phyloP scores from a whole-genome alignment of 352 stramenopile genomes.

The Thraustochytrium striatum region DNA sequence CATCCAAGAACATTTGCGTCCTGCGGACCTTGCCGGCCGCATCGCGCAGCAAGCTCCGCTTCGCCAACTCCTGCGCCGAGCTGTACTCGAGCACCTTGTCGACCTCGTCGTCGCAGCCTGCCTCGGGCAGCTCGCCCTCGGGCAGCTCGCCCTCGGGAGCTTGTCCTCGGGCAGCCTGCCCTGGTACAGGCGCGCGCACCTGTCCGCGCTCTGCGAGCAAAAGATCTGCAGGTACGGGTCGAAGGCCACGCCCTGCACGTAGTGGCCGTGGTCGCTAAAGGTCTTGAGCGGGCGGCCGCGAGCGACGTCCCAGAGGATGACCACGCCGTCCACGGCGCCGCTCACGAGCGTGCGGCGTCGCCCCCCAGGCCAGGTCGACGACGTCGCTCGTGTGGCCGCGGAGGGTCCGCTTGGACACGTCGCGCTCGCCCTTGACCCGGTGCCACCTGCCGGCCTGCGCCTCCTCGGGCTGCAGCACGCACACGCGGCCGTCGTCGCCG shows the following conservation, averaged over 20 bases:
- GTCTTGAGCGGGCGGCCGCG: neutral
- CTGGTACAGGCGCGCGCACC: constrained; percentile 82
- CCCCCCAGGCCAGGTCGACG: constrained; percentile 15
- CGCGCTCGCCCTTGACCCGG: neutral
- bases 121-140: neutral
- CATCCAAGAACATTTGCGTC: constrained; percentile 77
- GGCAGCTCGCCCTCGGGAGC: neutral
- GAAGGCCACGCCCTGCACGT: constrained; percentile 90
- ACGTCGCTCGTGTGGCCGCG: constrained; percentile 30
- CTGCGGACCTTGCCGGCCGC: neutral
- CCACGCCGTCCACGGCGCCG: constrained; percentile 13
- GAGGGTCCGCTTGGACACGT: neutral
- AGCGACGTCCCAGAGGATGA: constrained; percentile 20
- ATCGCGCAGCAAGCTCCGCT: neutral
- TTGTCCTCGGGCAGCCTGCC: neutral
- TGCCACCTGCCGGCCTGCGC: neutral
- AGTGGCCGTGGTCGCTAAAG: constrained; percentile 81
- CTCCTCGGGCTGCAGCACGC: neutral
- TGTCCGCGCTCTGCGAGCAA: constrained; percentile 86
- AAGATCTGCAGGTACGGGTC: constrained; percentile 89
- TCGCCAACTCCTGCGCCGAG: neutral
- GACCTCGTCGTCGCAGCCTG: neutral
- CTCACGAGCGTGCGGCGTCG: neutral
- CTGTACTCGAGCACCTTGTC: neutral
- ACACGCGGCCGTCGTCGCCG: constrained; percentile 36